A percentile compares a stretch with the other conserved stretches of the same genome.
These are phyloP conservation scores for Pseudomicrostroma phylloplanum DNA, from an alignment of 1,284 basidiomycete species.

Conservation along the genomic window DNA sequence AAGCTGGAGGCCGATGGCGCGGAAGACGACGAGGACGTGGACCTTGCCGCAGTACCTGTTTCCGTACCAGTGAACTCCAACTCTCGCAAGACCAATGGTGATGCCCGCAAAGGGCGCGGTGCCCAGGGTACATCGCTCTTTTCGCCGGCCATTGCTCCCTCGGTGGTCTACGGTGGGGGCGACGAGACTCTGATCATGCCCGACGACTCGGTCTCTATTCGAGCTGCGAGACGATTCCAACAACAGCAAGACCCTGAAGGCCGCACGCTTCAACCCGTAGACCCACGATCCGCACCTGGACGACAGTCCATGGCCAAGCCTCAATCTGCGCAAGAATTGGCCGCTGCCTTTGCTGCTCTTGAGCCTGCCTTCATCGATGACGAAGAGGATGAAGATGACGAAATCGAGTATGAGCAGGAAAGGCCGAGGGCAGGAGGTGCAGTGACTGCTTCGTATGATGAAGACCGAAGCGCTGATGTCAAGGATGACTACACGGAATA, in stretches of 20 bases:
- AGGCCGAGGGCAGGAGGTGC: no score
- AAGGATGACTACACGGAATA: not conserved
- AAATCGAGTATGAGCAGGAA: not conserved
- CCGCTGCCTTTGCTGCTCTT: not conserved
- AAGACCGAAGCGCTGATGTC: not conserved
- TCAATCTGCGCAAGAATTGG: not conserved
- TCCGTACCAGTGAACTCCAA: not conserved
- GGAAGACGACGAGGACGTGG: not conserved
- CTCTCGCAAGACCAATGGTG: not conserved
- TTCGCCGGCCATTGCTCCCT: not conserved
- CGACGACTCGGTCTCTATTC: constrained; percentile 7
- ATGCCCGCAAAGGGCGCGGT: not conserved
- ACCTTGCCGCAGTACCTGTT: not conserved
- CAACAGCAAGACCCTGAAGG: not conserved
- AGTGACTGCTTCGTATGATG: not conserved
- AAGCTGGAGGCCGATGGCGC: not conserved
- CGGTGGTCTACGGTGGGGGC: not conserved
- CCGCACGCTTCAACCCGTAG: no score
- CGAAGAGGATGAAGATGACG: constrained; percentile 1
- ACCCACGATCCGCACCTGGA: no score
- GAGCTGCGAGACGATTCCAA: not conserved
- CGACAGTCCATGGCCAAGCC: not conserved
- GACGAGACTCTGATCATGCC: not conserved
- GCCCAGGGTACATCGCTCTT: not conserved
- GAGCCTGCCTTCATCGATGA: not conserved